These are phyloP conservation scores for Dendrocalamus latiflorus DNA, from an alignment of 202 grass and related monocot species.

Conservation along the genomic window DNA sequence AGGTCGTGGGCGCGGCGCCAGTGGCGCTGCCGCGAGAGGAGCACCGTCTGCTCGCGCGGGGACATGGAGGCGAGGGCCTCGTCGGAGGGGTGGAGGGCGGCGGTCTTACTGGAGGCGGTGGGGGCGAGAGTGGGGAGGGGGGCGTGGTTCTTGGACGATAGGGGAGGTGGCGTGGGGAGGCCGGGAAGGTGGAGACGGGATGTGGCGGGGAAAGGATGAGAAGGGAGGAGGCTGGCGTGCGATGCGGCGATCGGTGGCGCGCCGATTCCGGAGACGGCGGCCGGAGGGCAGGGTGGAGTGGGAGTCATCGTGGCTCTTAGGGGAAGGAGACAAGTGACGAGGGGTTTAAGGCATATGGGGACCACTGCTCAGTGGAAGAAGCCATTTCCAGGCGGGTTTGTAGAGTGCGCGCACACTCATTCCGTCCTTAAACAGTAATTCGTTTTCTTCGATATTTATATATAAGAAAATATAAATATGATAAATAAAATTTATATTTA, in stretches of 20 bases:
- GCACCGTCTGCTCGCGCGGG: conserved; percentile 40
- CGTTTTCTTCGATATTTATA: too few species aligned
- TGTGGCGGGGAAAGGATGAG: background rate
- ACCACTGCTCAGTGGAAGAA: background rate
- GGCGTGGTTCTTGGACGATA: background rate
- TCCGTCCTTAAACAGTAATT: too few species aligned
- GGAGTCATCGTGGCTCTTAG: conserved; percentile 8
- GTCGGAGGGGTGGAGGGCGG: background rate
- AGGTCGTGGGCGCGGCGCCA: conserved; percentile 53
- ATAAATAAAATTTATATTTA: too few species aligned
- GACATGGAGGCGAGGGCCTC: conserved; percentile 25
- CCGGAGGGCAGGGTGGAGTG: background rate
- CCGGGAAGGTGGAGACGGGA: background rate
- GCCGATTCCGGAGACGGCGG: background rate
- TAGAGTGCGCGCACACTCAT: too few species aligned
- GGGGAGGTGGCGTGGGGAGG: conserved; percentile 5
- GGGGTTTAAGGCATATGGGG: conserved; percentile 9
- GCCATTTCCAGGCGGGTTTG: too few species aligned
- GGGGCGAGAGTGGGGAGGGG: background rate
- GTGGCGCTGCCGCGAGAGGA: conserved; percentile 56
- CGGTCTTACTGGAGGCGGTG: background rate
- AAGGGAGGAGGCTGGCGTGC: background rate
- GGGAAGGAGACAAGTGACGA: background rate
- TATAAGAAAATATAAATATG: too few species aligned
- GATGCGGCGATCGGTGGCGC: background rate